Base-by-base conservation (phyloP, 1,284 basidiomycete species). In the Malassezia caprae region DNA sequence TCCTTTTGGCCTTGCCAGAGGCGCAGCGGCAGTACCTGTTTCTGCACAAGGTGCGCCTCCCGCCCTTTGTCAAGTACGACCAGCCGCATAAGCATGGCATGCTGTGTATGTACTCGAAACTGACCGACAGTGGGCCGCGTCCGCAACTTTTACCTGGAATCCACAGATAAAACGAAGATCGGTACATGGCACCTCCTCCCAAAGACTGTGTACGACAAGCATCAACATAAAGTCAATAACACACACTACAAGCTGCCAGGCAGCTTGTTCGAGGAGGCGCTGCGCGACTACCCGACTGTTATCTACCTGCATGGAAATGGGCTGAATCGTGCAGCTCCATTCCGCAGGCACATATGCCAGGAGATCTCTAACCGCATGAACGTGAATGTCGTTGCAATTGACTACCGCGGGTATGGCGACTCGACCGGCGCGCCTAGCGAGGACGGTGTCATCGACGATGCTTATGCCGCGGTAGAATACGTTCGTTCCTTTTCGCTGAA, bases 331-430 rank as follows among this genome's bases (percentile, higher is more conserved):
- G 85, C 86, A 0, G 79, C 82, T 6, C 65, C 76, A 0, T 80
- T 79, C 48, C 84, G 88, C 8, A 77, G 87, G 10, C 79, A 78
- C 4, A 79, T 83, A 39, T 86, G 87, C 70, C 75, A 79, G 10
- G 76, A 79, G 0, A 82, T 85, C 60, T 79, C 84, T 0, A 78
- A 82, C 1, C 79, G 84, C 1, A 76, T 88, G 0, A 77, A 79
- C 19, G 81, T 80, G 15, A 94, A 93, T 69, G 84, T 94, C 1
- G 76, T 94, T 19, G 84, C 83, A 0, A 82, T 88, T 41, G 90
- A 94, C 75, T 93, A 93, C 71, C 82, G 89, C n/a, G 91, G 91
- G 0, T 96, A 87, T 65, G 91, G 79, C 0, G 90, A 96, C 70
- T 90, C 88, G 52, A 80, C 82, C 0, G 88, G 90, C 1, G 75